Conservation (phyloP, 305 asterid species). For the Striga hermonthica region DNA sequence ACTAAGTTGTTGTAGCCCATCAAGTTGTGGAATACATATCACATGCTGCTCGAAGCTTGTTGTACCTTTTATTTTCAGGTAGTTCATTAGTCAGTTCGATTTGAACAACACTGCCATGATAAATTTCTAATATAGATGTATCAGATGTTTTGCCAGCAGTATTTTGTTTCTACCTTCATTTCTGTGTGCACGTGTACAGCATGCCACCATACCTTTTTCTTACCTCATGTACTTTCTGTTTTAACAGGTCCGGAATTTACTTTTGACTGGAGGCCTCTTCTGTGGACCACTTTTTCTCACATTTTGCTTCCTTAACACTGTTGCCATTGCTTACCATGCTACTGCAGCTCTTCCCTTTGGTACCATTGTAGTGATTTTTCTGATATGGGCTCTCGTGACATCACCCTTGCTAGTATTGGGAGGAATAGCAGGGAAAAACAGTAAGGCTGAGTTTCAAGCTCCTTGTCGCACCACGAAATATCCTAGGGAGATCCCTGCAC, state of each 20-base stretch:
- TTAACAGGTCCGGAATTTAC: slow-evolving; percentile 60
- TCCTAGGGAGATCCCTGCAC: slow-evolving; percentile 75
- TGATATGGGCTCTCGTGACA: slow-evolving; percentile 81
- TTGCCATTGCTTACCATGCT: slow-evolving; percentile 71
- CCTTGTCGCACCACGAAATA: slow-evolving; percentile 78
- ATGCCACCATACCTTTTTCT: slow-evolving; percentile 13
- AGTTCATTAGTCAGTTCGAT: neutral
- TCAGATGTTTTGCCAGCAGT: neutral
- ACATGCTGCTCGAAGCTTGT: neutral
- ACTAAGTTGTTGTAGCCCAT: no score
- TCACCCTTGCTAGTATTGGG: slow-evolving; percentile 76
- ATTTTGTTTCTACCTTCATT: neutral
- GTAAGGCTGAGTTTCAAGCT: slow-evolving; percentile 79
- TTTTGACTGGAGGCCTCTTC: slow-evolving; percentile 61
- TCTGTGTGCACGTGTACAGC: neutral
- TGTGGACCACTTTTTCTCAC: slow-evolving; percentile 77
- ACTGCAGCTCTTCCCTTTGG: slow-evolving; percentile 85
- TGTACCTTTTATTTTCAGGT: neutral
- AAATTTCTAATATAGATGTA: neutral
- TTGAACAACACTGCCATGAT: no score
- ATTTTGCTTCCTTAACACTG: slow-evolving; percentile 73
- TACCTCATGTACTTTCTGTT: slow-evolving; percentile 9
- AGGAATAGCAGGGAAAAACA: slow-evolving; percentile 77
- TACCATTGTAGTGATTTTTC: slow-evolving; percentile 63
- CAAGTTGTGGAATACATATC: no score